Percentiles rank a stretch among this genome's conserved stretches.
These are phyloP conservation scores for Claviceps arundinis DNA, from an alignment of 2,329 filamentous ascomycete species.

Conservation along the genomic window DNA sequence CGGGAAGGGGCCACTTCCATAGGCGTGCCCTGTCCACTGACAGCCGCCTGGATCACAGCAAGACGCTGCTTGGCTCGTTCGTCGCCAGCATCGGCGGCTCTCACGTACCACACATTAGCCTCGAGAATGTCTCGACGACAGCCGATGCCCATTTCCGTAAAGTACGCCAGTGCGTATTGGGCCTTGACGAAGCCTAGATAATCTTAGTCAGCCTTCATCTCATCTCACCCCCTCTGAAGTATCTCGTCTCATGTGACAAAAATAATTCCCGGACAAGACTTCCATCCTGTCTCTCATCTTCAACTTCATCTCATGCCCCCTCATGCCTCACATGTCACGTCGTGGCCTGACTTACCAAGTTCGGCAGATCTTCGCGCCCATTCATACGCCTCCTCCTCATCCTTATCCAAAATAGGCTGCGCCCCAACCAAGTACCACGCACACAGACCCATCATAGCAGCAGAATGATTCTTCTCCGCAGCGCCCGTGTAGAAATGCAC, in stretches of 20 bases:
- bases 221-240: background rate
- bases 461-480: constrained; percentile 68
- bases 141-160: constrained; percentile 96
- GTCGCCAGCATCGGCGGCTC: constrained; percentile 83
- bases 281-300: background rate
- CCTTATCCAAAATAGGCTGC: constrained; percentile 80
- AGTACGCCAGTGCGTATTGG: constrained; percentile 93
- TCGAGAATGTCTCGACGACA: constrained; percentile 89
- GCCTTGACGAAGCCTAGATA: constrained; percentile 53
- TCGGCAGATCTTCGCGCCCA: constrained; percentile 86
- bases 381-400: constrained; percentile 91
- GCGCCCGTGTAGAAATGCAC: constrained; percentile 96
- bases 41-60: constrained; percentile 73
- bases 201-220: background rate
- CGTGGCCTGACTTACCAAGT: constrained; percentile 45
- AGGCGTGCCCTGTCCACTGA: constrained; percentile 41
- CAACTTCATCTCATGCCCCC: background rate
- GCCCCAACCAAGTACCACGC: constrained; percentile 98
- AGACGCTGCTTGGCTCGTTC: constrained; percentile 79
- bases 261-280: background rate
- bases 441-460: constrained; percentile 95
- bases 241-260: too few relatives aligned
- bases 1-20: constrained; percentile 43
- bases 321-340: background rate
- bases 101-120: constrained; percentile 97